Conservation (phyloP, 2,329 filamentous ascomycete genomes). For the Fusarium continuum region DNA sequence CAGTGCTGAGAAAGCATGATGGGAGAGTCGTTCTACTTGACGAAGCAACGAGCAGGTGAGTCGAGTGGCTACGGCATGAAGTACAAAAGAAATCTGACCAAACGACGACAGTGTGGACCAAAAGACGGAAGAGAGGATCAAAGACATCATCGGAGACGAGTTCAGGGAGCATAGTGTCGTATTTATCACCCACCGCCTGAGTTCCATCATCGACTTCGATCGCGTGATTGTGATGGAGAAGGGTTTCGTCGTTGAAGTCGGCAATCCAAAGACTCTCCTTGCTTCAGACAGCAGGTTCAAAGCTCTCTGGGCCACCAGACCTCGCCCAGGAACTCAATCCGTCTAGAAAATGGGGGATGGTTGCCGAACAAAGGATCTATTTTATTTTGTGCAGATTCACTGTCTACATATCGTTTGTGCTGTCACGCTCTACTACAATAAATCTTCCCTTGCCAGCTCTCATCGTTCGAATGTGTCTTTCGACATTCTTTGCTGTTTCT, state of each 20-base stretch:
- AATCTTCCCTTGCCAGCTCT: conserved; percentile 60
- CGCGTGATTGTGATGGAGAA: conserved; percentile 44
- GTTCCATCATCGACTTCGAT: conserved; percentile 54
- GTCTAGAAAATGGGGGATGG: background rate
- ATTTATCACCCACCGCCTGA: conserved; percentile 52
- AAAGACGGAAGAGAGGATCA: conserved; percentile 47
- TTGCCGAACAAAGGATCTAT: background rate
- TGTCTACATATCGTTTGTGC: conserved; percentile 29
- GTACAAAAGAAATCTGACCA: conserved; percentile 1
- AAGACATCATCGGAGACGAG: conserved; percentile 45
- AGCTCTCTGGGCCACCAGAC: conserved; percentile 45
- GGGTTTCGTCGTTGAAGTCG: conserved; percentile 40
- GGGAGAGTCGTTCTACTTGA: conserved; percentile 56
- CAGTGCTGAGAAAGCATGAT: conserved; percentile 52
- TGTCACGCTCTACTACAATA: conserved; percentile 59
- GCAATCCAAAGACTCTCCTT: conserved; percentile 39
- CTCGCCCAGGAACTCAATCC: background rate
- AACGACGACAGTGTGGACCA: conserved; percentile 44
- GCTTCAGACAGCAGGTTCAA: conserved; percentile 33
- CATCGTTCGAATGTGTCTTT: conserved; percentile 57
- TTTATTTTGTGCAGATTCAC: background rate
- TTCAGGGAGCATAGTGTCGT: conserved; percentile 61
- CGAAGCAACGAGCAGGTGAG: conserved; percentile 52
- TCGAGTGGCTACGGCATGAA: background rate
- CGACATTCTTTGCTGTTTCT: conserved; percentile 53